These are phyloP conservation scores for Tetrahymena thermophila DNA, from an alignment of 73 alveolate genomes.

Conservation along the genomic window DNA sequence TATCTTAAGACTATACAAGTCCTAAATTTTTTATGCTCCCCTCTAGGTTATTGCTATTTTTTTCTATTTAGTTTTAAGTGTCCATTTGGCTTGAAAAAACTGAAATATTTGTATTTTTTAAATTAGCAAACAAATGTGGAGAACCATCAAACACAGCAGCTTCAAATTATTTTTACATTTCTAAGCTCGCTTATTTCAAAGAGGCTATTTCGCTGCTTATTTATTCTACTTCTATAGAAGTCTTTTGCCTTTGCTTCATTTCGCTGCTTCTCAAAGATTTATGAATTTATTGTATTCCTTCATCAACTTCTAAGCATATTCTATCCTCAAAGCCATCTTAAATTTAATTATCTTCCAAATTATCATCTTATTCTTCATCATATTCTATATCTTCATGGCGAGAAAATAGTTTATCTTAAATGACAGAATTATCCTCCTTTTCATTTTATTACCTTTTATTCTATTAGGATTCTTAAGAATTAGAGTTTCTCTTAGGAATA, in stretches of 20 bases:
- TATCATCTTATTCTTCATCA: neutral
- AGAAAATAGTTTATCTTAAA: neutral
- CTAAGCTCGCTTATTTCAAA: neutral
- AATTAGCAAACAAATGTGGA: neutral
- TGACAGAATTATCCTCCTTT: neutral
- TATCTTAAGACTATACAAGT: neutral
- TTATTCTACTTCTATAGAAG: neutral
- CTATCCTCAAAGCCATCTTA: neutral
- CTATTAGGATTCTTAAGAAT: neutral
- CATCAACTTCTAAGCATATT: neutral
- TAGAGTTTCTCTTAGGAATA: neutral
- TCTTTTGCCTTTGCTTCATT: neutral
- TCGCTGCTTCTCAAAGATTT: neutral
- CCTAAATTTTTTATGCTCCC: neutral
- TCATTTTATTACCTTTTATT: neutral
- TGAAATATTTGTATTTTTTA: neutral
- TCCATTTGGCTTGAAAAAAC: neutral
- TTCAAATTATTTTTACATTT: neutral
- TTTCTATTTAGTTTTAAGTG: neutral
- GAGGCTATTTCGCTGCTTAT: neutral
- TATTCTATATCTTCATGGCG: neutral
- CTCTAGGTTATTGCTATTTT: neutral
- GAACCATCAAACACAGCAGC: neutral
- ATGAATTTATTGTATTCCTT: neutral
- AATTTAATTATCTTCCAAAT: neutral